A percentile compares a stretch with the other conserved stretches of the same genome.
These are phyloP conservation scores for Gamarada debralockiae DNA, from an alignment of 495 filamentous ascomycete genomes.

Conservation along the genomic window DNA sequence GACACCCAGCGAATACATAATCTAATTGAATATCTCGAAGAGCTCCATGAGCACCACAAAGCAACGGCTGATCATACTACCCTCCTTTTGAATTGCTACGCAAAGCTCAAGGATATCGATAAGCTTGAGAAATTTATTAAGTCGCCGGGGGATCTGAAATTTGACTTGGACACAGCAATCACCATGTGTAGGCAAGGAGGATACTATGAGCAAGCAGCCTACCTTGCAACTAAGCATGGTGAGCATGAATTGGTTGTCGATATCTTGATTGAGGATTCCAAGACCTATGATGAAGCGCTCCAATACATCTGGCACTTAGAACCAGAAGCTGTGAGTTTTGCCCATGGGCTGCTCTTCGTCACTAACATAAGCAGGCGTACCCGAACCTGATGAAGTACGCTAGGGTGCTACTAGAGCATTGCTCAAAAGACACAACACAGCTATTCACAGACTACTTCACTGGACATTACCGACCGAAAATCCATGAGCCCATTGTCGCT, in stretches of 20 bases:
- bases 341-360: conserved; percentile 1
- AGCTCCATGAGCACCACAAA: conserved; percentile 89
- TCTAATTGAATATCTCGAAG: conserved; percentile 95
- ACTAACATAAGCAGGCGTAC: conserved; percentile 58
- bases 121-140: conserved; percentile 97
- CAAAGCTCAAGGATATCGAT: conserved; percentile 91
- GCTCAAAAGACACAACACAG: conserved; percentile 71
- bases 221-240: conserved; percentile 87
- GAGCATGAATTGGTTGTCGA: conserved; percentile 93
- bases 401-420: conserved; percentile 81
- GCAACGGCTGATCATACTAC: conserved; percentile 97
- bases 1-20: conserved; percentile 97
- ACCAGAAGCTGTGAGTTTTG: conserved; percentile 63
- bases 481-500: conserved; percentile 50
- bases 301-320: conserved; percentile 88
- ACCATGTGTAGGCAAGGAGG: conserved; percentile 96
- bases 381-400: conserved; percentile 93
- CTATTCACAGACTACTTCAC: conserved; percentile 94
- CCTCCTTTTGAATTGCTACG: conserved; percentile 92
- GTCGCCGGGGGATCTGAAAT: conserved; percentile 89
- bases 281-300: conserved; percentile 80
- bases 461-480: conserved; percentile 71
- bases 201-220: conserved; percentile 96
- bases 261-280: conserved; percentile 92
- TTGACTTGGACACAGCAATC: conserved; percentile 96